Base-by-base conservation (phyloP, 2,329 filamentous ascomycete genomes). In the Nigrospora oryzae region DNA sequence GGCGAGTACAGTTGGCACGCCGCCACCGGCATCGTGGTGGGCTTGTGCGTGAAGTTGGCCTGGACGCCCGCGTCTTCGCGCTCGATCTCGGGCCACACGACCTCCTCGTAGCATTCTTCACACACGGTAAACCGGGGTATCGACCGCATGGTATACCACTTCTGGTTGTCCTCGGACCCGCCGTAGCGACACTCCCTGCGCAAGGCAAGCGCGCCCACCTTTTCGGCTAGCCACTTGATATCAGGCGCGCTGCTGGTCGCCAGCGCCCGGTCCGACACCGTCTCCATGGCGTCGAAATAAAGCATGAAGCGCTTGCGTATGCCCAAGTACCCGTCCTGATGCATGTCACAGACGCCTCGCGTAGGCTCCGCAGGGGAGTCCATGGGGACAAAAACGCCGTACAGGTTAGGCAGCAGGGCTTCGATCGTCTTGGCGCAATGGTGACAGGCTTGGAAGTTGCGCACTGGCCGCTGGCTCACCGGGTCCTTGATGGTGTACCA, bases 41-140 rank as follows among this genome's bases (percentile, higher is more conserved):
- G 71, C 13, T 77, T 71, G 45, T 74, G 72, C 50, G 78, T 80
- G 53, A 93, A 86, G 51, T 83, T 77, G 17, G 30, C 45, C 30
- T 43, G 45, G 65, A 67, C 46, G 32, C 49, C 47, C 23, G 66
- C 65, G 43, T 65, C 54, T 35, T 73, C 64, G 4, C 73, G 68
- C 30, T 73, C 68, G 2, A 83, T 65, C 42, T 80, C 69, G 1
- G 89, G 89, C 63, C 77, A 79, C n/a, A 95, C 79, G 1, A 88
- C 77, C 17, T 88, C 81, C 14, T 87, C 78, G 60, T 86, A 95
- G 62, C 90, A 97, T 62, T 91, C 87, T 51, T 86, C 81, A 63
- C 90, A 97, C 4, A 95, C 83, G 1, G 85, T 89, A 55, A 95
- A 80, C 40, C 89, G 78, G 0, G 85, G 86, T 0, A 94, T 67